Evolutionary conservation across 345 rosid species (phyloP).

Genomic region (thale cress (Arabidopsis thaliana)): TAIR10.1 NC_003076.8:23271001-23271500

Average conservation of each 20-base stretch:
- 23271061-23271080: slow-evolving; percentile 19
- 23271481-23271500: slow-evolving; percentile 21
- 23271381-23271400: slow-evolving; percentile 27
- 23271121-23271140: neutral
- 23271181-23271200: slow-evolving; percentile 36
- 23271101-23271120: neutral
- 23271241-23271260: slow-evolving; percentile 31
- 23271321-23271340: slow-evolving; percentile 39
- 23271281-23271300: neutral
- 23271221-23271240: slow-evolving; percentile 38
- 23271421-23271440: slow-evolving; percentile 29
- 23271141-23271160: neutral
- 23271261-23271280: slow-evolving; percentile 25
- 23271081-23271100: neutral
- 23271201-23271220: slow-evolving; percentile 30
- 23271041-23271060: slow-evolving; percentile 35
- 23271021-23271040: slow-evolving; percentile 29
- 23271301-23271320: slow-evolving; percentile 18
- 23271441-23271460: slow-evolving; percentile 35
- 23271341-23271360: slow-evolving; percentile 35
- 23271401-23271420: slow-evolving; percentile 37
- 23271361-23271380: slow-evolving; percentile 10
- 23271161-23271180: slow-evolving; percentile 17
- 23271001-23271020: slow-evolving; percentile 27
- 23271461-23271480: slow-evolving; percentile 34